Conservation (phyloP, 78 protist genomes). For the Isochrysis galbana region DNA sequence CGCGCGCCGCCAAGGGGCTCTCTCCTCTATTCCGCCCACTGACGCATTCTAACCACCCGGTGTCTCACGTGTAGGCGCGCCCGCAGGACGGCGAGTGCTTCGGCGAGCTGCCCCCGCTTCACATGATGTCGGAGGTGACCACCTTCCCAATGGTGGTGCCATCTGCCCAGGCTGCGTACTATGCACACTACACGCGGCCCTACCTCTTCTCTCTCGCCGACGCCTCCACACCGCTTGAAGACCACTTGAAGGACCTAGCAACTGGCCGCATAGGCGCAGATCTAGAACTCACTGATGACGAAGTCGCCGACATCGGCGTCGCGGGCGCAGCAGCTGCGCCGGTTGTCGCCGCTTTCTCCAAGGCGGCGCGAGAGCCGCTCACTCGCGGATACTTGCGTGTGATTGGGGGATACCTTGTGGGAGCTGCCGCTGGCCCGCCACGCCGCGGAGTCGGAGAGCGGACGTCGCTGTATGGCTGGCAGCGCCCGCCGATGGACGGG, state of each 20-base stretch:
- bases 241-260: no score
- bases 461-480: slow-evolving; percentile 38
- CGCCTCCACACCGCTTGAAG: not conserved
- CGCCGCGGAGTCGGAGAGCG: not conserved
- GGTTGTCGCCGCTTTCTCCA: not conserved
- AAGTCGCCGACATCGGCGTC: not conserved
- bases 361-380: not conserved
- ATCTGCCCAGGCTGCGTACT: not conserved
- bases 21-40: no score
- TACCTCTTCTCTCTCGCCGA: not conserved
- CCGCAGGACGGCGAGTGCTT: slow-evolving; percentile 47
- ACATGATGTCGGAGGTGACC: not conserved
- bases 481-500: not conserved
- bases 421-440: slow-evolving; percentile 11
- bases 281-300: no score
- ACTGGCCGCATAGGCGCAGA: no score
- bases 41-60: no score
- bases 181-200: not conserved
- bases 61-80: no score
- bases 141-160: slow-evolving; percentile 13
- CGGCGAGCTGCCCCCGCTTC: slow-evolving; percentile 29
- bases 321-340: not conserved
- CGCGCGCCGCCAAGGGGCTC: no score
- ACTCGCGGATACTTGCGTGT: not conserved
- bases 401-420: not conserved